These are phyloP conservation scores for Euphorbia celastroides DNA, from an alignment of 441 rosid species.

Conservation along the genomic window DNA sequence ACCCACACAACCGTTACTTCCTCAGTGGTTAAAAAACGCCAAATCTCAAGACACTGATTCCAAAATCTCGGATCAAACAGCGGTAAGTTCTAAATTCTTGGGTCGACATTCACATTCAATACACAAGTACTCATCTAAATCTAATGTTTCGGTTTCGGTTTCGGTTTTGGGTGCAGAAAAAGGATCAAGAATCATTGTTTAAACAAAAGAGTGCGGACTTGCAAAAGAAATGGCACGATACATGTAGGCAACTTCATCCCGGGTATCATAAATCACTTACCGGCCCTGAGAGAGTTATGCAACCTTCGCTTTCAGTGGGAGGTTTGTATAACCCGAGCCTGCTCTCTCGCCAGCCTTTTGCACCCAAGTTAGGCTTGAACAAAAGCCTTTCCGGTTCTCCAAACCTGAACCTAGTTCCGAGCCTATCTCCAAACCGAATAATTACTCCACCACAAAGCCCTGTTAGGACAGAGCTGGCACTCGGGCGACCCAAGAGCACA, in stretches of 20 bases:
- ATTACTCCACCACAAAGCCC: constrained; percentile 65
- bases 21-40: constrained; percentile 80
- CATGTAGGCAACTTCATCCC: constrained; percentile 62
- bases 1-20: constrained; percentile 37
- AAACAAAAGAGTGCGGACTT: constrained; percentile 52
- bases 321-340: constrained; percentile 44
- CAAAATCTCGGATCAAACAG: constrained; percentile 31
- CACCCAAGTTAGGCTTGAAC: constrained; percentile 50
- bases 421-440: constrained; percentile 24
- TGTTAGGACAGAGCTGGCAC: constrained; percentile 75
- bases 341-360: constrained; percentile 52
- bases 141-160: too few species aligned
- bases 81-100: constrained; percentile 25
- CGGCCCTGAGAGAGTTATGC: constrained; percentile 34
- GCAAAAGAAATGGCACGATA: constrained; percentile 77
- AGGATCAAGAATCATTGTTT: constrained; percentile 50
- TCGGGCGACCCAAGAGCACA: constrained; percentile 49
- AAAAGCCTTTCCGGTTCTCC: constrained; percentile 35
- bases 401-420: constrained; percentile 29
- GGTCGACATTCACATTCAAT: too few species aligned
- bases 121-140: too few species aligned
- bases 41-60: constrained; percentile 35
- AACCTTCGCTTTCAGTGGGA: constrained; percentile 36
- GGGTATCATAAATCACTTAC: constrained; percentile 38
- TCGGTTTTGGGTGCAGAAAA: too few species aligned